Percentiles rank a stretch among this genome's conserved stretches.
Conservation (phyloP, 495 filamentous ascomycete species). For the Trypethelium eluteriae region DNA sequence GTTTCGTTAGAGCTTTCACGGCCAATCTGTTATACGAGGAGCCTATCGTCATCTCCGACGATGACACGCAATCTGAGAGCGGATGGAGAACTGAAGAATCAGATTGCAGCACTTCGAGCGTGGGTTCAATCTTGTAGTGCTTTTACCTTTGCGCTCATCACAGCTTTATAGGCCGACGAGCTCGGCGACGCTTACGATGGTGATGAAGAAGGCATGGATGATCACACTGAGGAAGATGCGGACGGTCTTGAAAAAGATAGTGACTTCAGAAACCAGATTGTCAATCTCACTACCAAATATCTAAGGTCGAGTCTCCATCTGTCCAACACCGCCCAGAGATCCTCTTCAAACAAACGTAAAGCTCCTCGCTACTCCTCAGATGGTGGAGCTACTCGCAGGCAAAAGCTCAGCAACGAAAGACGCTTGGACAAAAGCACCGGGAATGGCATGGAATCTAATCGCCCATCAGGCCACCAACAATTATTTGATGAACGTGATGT, state of each 20-base stretch:
- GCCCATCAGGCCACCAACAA: not conserved
- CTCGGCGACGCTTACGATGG: slow-evolving; percentile 14
- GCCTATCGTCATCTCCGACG: not conserved
- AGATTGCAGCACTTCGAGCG: slow-evolving; percentile 3
- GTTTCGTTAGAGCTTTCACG: slow-evolving; percentile 25
- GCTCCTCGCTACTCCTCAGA: not conserved
- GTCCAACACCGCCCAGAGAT: no score
- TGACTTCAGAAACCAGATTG: not conserved
- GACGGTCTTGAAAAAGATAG: slow-evolving; percentile 14
- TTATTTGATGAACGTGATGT: not conserved
- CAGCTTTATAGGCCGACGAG: not conserved
- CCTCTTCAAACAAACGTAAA: not conserved
- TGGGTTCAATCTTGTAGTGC: not conserved
- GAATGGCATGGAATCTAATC: not conserved
- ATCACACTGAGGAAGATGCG: slow-evolving; percentile 17
- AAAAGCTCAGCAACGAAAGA: not conserved
- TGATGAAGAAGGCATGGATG: slow-evolving; percentile 14
- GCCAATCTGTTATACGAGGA: slow-evolving; percentile 13
- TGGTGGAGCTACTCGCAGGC: not conserved
- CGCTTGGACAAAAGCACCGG: not conserved
- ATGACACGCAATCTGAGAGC: not conserved
- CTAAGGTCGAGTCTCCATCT: not conserved
- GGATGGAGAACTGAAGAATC: not conserved
- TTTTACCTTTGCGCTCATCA: not conserved
- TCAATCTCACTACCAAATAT: not conserved